A percentile compares a stretch with the other conserved stretches of the same genome.
phyloP scores from a whole-genome alignment of 179 eudicot species.

The Carnegiea gigantea region DNA sequence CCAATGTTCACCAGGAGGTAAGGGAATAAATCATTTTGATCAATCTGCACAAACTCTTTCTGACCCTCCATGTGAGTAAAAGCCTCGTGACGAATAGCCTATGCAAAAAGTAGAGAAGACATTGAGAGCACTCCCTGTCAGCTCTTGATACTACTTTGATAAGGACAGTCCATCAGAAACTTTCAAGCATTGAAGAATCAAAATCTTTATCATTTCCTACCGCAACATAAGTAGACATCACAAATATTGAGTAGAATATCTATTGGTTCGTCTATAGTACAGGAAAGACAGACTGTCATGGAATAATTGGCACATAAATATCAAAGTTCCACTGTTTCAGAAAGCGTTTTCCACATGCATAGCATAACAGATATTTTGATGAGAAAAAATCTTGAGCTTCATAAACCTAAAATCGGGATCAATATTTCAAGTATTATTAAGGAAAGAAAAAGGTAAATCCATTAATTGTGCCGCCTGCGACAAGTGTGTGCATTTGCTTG shows the following conservation, averaged over 20 bases:
- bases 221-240: not conserved
- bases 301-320: not conserved
- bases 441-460: not conserved
- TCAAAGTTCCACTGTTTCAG: not conserved
- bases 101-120: slow-evolving; percentile 8
- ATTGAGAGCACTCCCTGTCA: not conserved
- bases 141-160: not conserved
- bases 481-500: too few relatives aligned
- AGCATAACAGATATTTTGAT: not conserved
- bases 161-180: not conserved
- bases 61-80: slow-evolving; percentile 94
- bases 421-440: too few relatives aligned
- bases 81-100: slow-evolving; percentile 99
- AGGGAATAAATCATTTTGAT: slow-evolving; percentile 86
- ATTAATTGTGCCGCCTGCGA: too few relatives aligned
- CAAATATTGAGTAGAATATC: not conserved
- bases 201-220: not conserved
- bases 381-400: not conserved
- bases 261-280: not conserved
- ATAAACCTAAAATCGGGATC: not conserved
- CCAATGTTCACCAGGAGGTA: slow-evolving; percentile 97
- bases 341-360: not conserved
- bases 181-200: not conserved
- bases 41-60: slow-evolving; percentile 95
- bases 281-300: not conserved